Conservation (phyloP, 257 asterid species). For the Solanum rostratum region DNA sequence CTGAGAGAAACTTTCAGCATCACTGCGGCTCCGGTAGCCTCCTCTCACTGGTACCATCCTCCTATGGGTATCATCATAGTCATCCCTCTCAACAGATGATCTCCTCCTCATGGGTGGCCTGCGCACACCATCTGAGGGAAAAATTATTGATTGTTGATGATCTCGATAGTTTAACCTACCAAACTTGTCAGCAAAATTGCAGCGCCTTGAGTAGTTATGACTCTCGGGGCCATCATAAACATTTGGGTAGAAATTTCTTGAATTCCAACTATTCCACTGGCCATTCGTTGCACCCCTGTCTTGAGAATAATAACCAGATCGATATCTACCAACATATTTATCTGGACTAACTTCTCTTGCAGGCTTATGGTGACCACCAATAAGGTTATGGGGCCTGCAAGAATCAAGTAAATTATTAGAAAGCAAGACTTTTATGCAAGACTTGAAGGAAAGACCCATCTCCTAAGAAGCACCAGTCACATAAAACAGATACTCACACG, state of each 20-base stretch:
- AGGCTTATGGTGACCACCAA: slow-evolving; percentile 27
- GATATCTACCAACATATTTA: slow-evolving; percentile 33
- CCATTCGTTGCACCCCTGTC: slow-evolving; percentile 33
- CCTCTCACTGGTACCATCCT: slow-evolving; percentile 20
- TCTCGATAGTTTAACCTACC: slow-evolving; percentile 28
- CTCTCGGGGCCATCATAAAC: slow-evolving; percentile 29
- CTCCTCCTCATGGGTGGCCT: slow-evolving; percentile 42
- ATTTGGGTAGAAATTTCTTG: slow-evolving; percentile 35
- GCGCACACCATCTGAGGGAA: slow-evolving; percentile 30
- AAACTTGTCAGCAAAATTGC: slow-evolving; percentile 31
- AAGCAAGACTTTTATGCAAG: neutral
- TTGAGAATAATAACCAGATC: slow-evolving; percentile 22
- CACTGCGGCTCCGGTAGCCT: slow-evolving; percentile 28
- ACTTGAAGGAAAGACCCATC: neutral
- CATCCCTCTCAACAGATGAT: slow-evolving; percentile 44
- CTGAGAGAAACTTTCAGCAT: slow-evolving; percentile 29
- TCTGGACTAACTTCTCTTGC: slow-evolving; percentile 43
- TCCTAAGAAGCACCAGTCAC: neutral
- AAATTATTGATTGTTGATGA: slow-evolving; percentile 25
- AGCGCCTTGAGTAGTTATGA: slow-evolving; percentile 33
- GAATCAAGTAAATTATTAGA: neutral
- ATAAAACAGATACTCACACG: neutral
- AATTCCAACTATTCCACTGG: slow-evolving; percentile 40
- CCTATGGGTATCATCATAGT: slow-evolving; percentile 25
- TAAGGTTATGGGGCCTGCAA: slow-evolving; percentile 29